These are phyloP conservation scores for Xylaria bambusicola DNA, from an alignment of 495 filamentous ascomycete genomes.

Conservation along the genomic window DNA sequence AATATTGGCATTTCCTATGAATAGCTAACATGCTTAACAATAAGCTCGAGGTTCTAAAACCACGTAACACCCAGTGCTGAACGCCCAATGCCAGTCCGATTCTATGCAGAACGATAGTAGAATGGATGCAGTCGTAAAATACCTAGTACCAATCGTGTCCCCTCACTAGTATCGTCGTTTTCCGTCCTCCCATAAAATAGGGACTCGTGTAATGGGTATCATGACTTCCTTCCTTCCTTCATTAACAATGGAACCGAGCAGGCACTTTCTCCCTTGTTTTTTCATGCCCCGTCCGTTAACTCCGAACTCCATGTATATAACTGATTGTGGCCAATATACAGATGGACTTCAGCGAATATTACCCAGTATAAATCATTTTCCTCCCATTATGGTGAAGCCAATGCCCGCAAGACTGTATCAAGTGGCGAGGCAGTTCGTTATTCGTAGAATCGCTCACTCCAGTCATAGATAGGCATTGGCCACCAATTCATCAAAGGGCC, in stretches of 20 bases:
- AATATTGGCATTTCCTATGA: no score
- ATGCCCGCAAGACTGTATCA: not conserved
- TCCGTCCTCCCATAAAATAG: not conserved
- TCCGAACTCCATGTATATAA: constrained; percentile 11
- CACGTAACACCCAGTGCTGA: not conserved
- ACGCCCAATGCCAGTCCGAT: constrained; percentile 8
- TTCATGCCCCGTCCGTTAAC: constrained; percentile 9
- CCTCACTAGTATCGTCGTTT: not conserved
- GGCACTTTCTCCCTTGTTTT: not conserved
- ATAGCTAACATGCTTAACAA: no score
- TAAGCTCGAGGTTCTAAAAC: no score
- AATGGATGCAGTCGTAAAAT: not conserved
- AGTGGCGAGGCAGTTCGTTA: constrained; percentile 13
- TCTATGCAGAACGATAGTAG: constrained; percentile 9
- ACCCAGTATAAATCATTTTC: no score
- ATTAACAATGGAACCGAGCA: constrained; percentile 8
- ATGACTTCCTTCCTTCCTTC: not conserved
- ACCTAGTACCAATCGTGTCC: constrained; percentile 4
- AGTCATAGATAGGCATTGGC: constrained; percentile 28
- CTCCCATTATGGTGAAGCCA: no score
- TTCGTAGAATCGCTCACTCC: constrained; percentile 35
- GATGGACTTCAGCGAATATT: no score
- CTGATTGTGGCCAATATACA: not conserved
- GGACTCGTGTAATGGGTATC: constrained; percentile 15
- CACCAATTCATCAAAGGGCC: constrained; percentile 35